Percentiles rank a stretch among this genome's conserved stretches.
These are phyloP conservation scores for Erodium maritimum DNA, from an alignment of 345 rosid species.

Conservation along the genomic window DNA sequence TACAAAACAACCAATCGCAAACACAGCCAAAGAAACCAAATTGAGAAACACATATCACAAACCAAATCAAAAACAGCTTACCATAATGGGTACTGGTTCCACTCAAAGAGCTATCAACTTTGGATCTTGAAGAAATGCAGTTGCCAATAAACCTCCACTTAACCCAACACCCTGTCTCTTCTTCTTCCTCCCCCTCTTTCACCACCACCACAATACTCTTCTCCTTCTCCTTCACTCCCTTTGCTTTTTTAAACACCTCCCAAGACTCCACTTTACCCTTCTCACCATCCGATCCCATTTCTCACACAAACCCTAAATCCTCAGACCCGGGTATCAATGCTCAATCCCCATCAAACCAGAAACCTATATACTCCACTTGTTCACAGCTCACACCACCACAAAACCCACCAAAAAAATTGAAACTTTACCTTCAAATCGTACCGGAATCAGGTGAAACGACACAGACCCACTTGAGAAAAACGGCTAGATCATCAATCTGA, in stretches of 20 bases:
- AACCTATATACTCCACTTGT: not conserved
- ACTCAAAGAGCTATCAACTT: constrained; percentile 46
- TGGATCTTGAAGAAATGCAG: constrained; percentile 53
- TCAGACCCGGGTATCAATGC: constrained; percentile 11
- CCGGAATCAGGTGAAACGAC: not conserved
- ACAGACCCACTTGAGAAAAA: not conserved
- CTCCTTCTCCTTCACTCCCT: constrained; percentile 32
- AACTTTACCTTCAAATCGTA: not conserved
- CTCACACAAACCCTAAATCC: constrained; percentile 21
- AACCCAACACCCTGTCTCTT: constrained; percentile 49
- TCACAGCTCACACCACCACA: not conserved
- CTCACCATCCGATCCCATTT: constrained; percentile 32
- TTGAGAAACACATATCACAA: not conserved
- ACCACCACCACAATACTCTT: constrained; percentile 13
- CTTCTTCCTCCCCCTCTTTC: constrained; percentile 18
- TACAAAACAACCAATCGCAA: not conserved
- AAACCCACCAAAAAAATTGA: not conserved
- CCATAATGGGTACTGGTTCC: constrained; percentile 36
- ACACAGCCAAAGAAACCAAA: not conserved
- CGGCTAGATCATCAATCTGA: not conserved
- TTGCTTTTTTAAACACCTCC: constrained; percentile 35
- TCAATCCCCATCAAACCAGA: not conserved
- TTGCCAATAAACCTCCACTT: constrained; percentile 36
- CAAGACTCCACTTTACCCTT: constrained; percentile 27
- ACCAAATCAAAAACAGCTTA: not conserved